Base-by-base conservation (phyloP, 2,329 filamentous ascomycete species). In the Pleoardoris graminearum region DNA sequence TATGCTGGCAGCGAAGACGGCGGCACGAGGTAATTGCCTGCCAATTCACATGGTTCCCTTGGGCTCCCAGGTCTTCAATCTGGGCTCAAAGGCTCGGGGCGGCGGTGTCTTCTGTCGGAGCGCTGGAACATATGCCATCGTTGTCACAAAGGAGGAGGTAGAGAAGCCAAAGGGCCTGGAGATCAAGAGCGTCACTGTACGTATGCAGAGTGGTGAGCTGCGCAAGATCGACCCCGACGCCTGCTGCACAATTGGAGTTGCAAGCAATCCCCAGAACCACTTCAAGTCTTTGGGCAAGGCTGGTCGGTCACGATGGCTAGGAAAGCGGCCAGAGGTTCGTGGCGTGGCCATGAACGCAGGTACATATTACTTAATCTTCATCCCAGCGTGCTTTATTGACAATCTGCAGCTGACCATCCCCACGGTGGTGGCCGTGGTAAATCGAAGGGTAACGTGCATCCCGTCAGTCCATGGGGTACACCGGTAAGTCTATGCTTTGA, bases 351-450 rank as follows among this genome's bases (percentile, higher is more conserved):
- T 99, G 95, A 99, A 99, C 80, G 91, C 93, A 74, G 85, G 89
- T 90, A 48, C 55, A 62, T 63, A 23, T 50, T 35, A 38, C 7
- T 17, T 7, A 3, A 23, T n/a, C 25, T 11, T 7, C 29, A 4
- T 43, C 10, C 52, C 22, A 44, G 7, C 21, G 48, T 22, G 21
- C 44, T 1, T 46, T 29, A 47, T 60, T 62, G 55, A 66, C 61
- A 38, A 39, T 25, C 45, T 55, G 38, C 66, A 85, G 89, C 86
- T 66, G 94, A 99, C 70, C 94, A 99, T 82, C 94, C 94, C 69
- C 94, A 99, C 75, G 94, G 94, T 84, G 94, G 94, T 89, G 94
- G 94, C 77, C 86, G 95, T 82, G 94, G 94, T 80, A 99, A 99
- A 80, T 97, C 91, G 52, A 99, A 99, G 90, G 91, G 94, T 85